phyloP scores from a whole-genome alignment of 108 stramenopile species.

The Thalassiosira profunda region DNA sequence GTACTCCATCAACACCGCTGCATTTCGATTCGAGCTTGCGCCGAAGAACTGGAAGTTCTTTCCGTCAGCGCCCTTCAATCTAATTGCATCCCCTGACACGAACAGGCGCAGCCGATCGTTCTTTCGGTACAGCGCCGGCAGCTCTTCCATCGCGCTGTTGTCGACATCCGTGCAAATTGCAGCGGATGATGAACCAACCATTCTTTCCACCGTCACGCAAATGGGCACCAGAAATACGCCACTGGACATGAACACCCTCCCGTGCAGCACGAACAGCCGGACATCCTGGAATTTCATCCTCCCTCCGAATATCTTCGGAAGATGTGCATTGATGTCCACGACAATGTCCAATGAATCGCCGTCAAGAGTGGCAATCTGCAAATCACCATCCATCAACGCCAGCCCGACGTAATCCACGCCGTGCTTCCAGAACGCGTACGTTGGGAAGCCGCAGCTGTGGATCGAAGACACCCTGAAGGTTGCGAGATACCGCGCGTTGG shows the following conservation, averaged over 20 bases:
- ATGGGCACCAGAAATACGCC: neutral
- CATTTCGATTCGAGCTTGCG: neutral
- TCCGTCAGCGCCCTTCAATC: neutral
- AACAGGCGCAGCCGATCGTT: neutral
- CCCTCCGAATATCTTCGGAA: neutral
- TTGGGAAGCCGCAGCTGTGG: constrained; percentile 1
- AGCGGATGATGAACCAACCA: neutral
- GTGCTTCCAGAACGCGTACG: neutral
- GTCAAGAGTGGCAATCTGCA: neutral
- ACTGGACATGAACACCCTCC: neutral
- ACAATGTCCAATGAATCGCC: neutral
- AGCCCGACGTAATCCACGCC: neutral
- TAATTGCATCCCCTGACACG: neutral
- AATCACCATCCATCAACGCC: neutral
- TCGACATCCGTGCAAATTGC: neutral
- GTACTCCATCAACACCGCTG: neutral
- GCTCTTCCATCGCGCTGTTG: neutral
- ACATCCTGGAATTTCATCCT: no score
- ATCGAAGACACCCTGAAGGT: neutral
- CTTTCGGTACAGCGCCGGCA: neutral
- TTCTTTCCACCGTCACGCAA: neutral
- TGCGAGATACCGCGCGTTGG: neutral
- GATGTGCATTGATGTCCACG: neutral
- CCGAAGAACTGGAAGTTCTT: constrained; percentile 1
- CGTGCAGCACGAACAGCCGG: neutral